Conservation (phyloP, 148 eudicot genomes). For the Rhododendron vialii region DNA sequence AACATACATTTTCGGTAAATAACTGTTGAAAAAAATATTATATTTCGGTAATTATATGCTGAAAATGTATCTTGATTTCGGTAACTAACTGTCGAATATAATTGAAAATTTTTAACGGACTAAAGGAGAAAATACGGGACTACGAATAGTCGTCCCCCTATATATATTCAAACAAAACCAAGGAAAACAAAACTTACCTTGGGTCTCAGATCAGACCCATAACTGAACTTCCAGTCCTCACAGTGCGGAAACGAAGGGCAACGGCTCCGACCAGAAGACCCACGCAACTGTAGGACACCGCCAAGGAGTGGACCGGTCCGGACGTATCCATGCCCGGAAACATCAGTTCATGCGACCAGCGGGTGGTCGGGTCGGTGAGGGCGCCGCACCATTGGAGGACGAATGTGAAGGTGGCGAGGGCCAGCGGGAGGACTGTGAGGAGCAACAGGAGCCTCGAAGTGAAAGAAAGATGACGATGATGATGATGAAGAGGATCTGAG, state of each 20-base stretch:
- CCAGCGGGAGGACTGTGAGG: constrained; percentile 39
- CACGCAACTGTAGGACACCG: constrained; percentile 17
- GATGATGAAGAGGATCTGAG: constrained; percentile 40
- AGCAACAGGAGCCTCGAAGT: constrained; percentile 31
- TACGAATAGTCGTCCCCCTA: too few relatives aligned
- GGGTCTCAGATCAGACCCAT: constrained; percentile 32
- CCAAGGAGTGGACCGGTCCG: background rate
- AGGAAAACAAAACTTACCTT: constrained; percentile 39
- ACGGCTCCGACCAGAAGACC: constrained; percentile 33
- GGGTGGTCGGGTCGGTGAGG: constrained; percentile 27
- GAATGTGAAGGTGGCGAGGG: constrained; percentile 51
- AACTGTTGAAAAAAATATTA: too few relatives aligned
- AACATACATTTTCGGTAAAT: too few relatives aligned
- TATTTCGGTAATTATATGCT: too few relatives aligned
- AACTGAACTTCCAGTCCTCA: constrained; percentile 49
- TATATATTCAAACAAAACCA: background rate
- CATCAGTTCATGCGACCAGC: constrained; percentile 23
- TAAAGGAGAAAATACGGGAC: too few relatives aligned
- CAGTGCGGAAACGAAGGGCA: constrained; percentile 54
- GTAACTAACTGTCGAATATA: too few relatives aligned
- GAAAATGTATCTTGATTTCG: too few relatives aligned
- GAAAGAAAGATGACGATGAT: constrained; percentile 18
- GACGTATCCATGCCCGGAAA: constrained; percentile 33
- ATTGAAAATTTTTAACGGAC: too few relatives aligned
- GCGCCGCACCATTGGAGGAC: constrained; percentile 58